A percentile compares a stretch with the other conserved stretches of the same genome.
Conservation (phyloP, 2,329 filamentous ascomycete species). For the Fusarium subglutinans region DNA sequence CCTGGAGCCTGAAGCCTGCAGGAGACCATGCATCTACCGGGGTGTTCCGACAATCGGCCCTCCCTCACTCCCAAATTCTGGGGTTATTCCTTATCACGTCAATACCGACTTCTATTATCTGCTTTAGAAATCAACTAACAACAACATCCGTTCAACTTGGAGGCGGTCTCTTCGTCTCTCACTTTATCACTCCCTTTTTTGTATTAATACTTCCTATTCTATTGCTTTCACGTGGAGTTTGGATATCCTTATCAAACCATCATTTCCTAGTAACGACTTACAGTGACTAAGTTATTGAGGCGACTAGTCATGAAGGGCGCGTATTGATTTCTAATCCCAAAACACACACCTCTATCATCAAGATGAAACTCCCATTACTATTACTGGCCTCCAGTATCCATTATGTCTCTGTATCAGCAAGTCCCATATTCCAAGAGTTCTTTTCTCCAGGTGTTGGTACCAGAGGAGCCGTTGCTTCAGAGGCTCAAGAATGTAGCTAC, state of each 20-base stretch:
- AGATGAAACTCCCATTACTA: conserved; percentile 7
- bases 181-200: background rate
- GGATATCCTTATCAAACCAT: background rate
- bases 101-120: conserved; percentile 15
- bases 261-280: background rate
- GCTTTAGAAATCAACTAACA: background rate
- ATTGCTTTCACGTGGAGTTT: background rate
- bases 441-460: conserved; percentile 27
- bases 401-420: conserved; percentile 10
- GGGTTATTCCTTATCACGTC: conserved; percentile 31
- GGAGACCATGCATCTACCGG: conserved; percentile 38
- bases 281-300: conserved; percentile 6
- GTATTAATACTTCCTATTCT: background rate
- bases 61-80: background rate
- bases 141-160: background rate
- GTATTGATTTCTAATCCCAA: background rate
- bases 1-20: conserved; percentile 22
- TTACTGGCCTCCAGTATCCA: conserved; percentile 24
- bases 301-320: background rate
- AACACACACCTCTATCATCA: background rate
- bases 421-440: conserved; percentile 19
- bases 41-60: conserved; percentile 25
- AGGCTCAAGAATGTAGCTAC: conserved; percentile 73
- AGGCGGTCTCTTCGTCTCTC: background rate
- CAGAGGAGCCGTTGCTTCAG: conserved; percentile 74